Base-by-base conservation (phyloP, 2,329 filamentous ascomycete species). In the Hawksworthiomyces lignivorus region DNA sequence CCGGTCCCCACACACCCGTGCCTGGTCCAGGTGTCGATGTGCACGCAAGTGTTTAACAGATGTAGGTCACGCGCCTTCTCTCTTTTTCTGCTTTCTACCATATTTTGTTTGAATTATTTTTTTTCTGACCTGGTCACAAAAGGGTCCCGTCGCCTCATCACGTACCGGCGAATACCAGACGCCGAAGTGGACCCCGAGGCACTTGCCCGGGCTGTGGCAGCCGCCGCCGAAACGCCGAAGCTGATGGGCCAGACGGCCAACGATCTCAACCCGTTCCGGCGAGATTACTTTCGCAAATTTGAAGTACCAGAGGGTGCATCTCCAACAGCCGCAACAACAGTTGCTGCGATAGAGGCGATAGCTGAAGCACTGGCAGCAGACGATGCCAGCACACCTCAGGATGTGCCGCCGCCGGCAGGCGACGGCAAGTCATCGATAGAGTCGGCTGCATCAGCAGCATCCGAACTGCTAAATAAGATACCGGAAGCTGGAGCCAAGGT, bases 61-160 rank as follows among this genome's bases (percentile, higher is more conserved):
- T 98, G 87, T 87, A 62, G 18, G 51, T 44, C n/a, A n/a, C n/a
- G n/a, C n/a, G n/a, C n/a, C n/a, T n/a, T n/a, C n/a, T n/a, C n/a
- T n/a, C n/a, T n/a, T n/a, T n/a, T n/a, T n/a, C n/a, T n/a, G n/a
- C n/a, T n/a, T n/a, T n/a, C n/a, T n/a, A n/a, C n/a, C n/a, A n/a
- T n/a, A n/a, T n/a, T n/a, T n/a, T n/a, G n/a, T n/a, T n/a, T n/a
- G n/a, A n/a, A n/a, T n/a, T n/a, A n/a, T n/a, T n/a, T n/a, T n/a
- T n/a, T n/a, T n/a, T n/a, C n/a, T n/a, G n/a, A n/a, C n/a, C n/a
- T n/a, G n/a, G n/a, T n/a, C n/a, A n/a, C n/a, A 26, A 18, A 30
- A 88, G 84, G 89, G 92, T 92, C 88, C 17, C 77, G 92, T 46
- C 76, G 87, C 50, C 69, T 98, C 27, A 83, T 97, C 39, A 94